Evolutionary conservation across 73 alveolate genomes (phyloP).

Genomic region (Paramecium caudatum): DNA sequence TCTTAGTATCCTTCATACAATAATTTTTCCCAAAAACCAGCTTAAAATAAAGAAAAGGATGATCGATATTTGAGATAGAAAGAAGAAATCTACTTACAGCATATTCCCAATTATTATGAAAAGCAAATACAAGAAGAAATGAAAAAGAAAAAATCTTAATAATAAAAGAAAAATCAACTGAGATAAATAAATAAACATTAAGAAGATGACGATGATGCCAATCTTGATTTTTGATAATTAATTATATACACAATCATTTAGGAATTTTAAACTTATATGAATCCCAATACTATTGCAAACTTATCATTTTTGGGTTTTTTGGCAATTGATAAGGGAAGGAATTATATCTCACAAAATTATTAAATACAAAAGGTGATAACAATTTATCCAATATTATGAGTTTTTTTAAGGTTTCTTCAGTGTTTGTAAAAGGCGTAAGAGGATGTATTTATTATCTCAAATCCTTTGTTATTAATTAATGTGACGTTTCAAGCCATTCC

Average conservation of each 20-base stretch:
- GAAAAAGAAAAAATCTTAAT: background rate
- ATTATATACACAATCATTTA: no score
- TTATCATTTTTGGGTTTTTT: no score
- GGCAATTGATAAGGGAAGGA: slow-evolving; percentile 44
- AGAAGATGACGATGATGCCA: no score
- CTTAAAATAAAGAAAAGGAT: slow-evolving; percentile 11
- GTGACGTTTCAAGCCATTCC: background rate
- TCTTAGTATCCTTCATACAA: no score
- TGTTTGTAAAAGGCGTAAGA: background rate
- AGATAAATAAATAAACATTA: no score
- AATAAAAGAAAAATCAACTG: background rate
- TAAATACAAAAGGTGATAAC: background rate
- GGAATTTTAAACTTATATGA: no score
- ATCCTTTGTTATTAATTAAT: background rate
- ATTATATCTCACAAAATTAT: slow-evolving; percentile 9
- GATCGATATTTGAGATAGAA: slow-evolving; percentile 18
- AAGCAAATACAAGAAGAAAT: background rate
- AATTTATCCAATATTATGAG: background rate
- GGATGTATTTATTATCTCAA: background rate
- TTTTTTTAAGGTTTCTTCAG: slow-evolving; percentile 7
- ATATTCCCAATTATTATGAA: slow-evolving; percentile 42
- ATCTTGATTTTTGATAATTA: no score
- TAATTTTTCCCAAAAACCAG: slow-evolving; percentile 1
- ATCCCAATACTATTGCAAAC: no score
- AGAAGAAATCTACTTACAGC: slow-evolving; percentile 23